A percentile compares a stretch with the other conserved stretches of the same genome.
Conservation (phyloP, 2,329 filamentous ascomycete genomes). For the Zasmidium angulare region DNA sequence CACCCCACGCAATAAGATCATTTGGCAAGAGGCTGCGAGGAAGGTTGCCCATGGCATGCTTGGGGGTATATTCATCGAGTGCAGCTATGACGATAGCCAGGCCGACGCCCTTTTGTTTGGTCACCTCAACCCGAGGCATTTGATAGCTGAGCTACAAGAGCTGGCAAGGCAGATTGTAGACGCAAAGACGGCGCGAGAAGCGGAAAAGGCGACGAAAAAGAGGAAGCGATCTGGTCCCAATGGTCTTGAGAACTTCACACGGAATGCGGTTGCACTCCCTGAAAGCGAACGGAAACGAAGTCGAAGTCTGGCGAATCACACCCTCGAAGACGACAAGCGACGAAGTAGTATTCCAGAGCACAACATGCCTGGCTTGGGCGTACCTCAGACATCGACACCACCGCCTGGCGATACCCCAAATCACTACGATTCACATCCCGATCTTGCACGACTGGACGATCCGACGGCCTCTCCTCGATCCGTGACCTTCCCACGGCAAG, state of each 20-base stretch:
- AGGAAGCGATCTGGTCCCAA: slow-evolving; percentile 60
- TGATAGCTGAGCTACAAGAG: slow-evolving; percentile 73
- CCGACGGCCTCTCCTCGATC: slow-evolving; percentile 22
- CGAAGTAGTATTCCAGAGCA: slow-evolving; percentile 20
- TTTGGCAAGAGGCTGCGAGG: slow-evolving; percentile 87
- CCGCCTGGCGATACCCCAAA: slow-evolving; percentile 16
- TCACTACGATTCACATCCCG: slow-evolving; percentile 16
- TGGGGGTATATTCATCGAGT: slow-evolving; percentile 88
- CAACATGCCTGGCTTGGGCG: background rate
- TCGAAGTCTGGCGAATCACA: slow-evolving; percentile 29
- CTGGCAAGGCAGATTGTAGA: slow-evolving; percentile 71
- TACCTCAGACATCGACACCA: slow-evolving; percentile 9
- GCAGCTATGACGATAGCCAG: slow-evolving; percentile 83
- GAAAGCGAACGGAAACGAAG: slow-evolving; percentile 35
- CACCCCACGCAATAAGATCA: slow-evolving; percentile 72
- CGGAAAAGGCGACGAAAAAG: slow-evolving; percentile 54
- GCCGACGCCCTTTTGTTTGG: slow-evolving; percentile 79
- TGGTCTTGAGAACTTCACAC: slow-evolving; percentile 28
- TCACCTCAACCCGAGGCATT: slow-evolving; percentile 79
- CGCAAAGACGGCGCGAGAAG: slow-evolving; percentile 37
- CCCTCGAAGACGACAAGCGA: slow-evolving; percentile 18
- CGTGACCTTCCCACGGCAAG: slow-evolving; percentile 9
- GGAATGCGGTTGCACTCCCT: slow-evolving; percentile 18
- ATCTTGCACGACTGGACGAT: background rate
- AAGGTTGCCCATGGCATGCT: slow-evolving; percentile 75